Percentiles rank a stretch among this genome's conserved stretches.
These are phyloP conservation scores for Cyclotella distinguenda DNA, from an alignment of 108 stramenopile genomes.

Conservation along the genomic window DNA sequence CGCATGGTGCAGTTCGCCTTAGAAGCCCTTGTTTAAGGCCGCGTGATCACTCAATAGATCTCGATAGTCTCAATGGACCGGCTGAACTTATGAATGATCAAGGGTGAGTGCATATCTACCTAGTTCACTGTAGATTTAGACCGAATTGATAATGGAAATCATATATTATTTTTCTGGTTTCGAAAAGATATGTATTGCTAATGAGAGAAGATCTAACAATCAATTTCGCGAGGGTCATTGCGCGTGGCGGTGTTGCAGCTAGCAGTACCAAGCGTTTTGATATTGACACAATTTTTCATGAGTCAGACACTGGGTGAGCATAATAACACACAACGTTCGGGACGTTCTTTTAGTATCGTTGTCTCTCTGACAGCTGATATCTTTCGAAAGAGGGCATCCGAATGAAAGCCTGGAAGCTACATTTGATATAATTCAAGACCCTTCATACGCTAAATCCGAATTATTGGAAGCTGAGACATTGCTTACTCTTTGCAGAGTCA, in stretches of 20 bases:
- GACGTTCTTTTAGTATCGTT: background rate
- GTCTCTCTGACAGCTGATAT: background rate
- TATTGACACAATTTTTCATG: constrained; percentile 64
- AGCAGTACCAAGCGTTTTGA: constrained; percentile 73
- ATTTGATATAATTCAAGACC: constrained; percentile 78
- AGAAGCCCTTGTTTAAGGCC: constrained; percentile 65
- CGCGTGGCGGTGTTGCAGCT: constrained; percentile 64
- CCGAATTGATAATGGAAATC: background rate
- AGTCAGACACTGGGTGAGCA: constrained; percentile 55
- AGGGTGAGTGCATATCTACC: constrained; percentile 29
- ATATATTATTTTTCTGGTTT: constrained; percentile 16
- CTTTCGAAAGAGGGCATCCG: constrained; percentile 57
- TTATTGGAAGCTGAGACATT: constrained; percentile 67
- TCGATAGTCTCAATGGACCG: constrained; percentile 45
- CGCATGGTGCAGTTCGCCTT: constrained; percentile 74
- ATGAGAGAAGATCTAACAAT: constrained; percentile 66
- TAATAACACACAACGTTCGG: too few relatives aligned
- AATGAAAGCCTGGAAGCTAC: constrained; percentile 75
- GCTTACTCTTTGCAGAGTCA: constrained; percentile 57
- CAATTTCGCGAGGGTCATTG: constrained; percentile 72
- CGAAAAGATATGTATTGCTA: background rate
- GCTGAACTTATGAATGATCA: constrained; percentile 65
- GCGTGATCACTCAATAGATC: constrained; percentile 22
- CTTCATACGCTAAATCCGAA: constrained; percentile 37
- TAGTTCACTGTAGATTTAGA: constrained; percentile 11